phyloP scores from a whole-genome alignment of 345 rosid genomes.

The Raphanus sativus region DNA sequence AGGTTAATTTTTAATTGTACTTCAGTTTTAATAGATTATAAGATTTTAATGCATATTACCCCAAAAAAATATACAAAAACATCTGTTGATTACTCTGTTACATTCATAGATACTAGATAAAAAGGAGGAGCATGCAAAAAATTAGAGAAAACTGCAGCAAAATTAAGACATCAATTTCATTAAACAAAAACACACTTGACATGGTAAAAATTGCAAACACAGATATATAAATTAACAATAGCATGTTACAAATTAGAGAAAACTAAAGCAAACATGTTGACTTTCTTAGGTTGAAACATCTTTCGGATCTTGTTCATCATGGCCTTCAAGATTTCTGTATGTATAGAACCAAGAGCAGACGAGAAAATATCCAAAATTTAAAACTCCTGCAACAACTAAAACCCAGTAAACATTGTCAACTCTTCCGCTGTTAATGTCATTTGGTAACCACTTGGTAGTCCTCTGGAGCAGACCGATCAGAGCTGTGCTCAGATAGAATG shows the following conservation, averaged over 20 bases:
- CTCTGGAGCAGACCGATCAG: conserved; percentile 41
- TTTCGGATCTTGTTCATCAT: background rate
- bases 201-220: background rate
- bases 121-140: background rate
- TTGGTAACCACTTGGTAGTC: conserved; percentile 49
- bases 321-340: conserved; percentile 30
- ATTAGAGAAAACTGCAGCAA: background rate
- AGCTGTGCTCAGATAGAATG: conserved; percentile 45
- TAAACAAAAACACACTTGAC: background rate
- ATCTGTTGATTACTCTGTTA: background rate
- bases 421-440: conserved; percentile 49
- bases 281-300: conserved; percentile 1
- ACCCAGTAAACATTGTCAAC: conserved; percentile 49
- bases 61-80: background rate
- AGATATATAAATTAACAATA: background rate
- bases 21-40: too few relatives aligned
- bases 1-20: too few relatives aligned
- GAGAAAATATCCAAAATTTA: conserved; percentile 48
- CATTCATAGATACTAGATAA: background rate
- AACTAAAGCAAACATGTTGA: background rate
- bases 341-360: conserved; percentile 38
- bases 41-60: background rate
- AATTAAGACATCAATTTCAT: background rate
- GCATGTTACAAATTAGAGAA: background rate
- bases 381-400: conserved; percentile 29